Conservation (phyloP, 305 asterid species). For the Salvia sclarea region DNA sequence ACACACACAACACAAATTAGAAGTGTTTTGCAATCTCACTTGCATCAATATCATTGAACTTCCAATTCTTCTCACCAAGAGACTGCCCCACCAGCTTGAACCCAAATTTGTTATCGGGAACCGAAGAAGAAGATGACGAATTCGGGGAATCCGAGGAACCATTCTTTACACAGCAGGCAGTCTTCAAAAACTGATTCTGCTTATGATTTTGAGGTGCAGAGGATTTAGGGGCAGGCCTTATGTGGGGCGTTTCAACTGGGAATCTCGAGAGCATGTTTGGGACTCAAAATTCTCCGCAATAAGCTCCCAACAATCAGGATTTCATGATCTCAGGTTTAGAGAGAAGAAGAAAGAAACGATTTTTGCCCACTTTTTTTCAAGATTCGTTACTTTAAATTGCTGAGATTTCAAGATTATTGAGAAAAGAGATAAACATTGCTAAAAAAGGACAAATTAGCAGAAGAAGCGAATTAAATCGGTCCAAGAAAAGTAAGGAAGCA, state of each 20-base stretch:
- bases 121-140: conserved; percentile 33
- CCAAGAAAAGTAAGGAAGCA: conserved; percentile 12
- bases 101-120: conserved; percentile 50
- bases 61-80: conserved; percentile 63
- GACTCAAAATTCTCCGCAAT: not conserved
- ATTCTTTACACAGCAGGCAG: conserved; percentile 55
- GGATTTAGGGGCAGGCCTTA: conserved; percentile 38
- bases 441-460: not conserved
- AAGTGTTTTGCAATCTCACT: conserved; percentile 44
- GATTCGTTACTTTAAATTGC: conserved; percentile 19
- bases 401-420: conserved; percentile 17
- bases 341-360: not conserved
- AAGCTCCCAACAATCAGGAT: conserved; percentile 33
- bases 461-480: not conserved
- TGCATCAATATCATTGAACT: conserved; percentile 66
- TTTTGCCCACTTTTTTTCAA: conserved; percentile 11
- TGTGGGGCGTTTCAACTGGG: conserved; percentile 40
- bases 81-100: conserved; percentile 60
- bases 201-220: conserved; percentile 33
- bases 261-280: conserved; percentile 57
- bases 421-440: not conserved
- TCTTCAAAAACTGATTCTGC: conserved; percentile 43
- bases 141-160: conserved; percentile 46
- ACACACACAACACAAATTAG: not conserved
- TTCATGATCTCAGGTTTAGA: conserved; percentile 18